These are phyloP conservation scores for Artemisia argyi DNA, from an alignment of 129 eudicot species.

Conservation along the genomic window DNA sequence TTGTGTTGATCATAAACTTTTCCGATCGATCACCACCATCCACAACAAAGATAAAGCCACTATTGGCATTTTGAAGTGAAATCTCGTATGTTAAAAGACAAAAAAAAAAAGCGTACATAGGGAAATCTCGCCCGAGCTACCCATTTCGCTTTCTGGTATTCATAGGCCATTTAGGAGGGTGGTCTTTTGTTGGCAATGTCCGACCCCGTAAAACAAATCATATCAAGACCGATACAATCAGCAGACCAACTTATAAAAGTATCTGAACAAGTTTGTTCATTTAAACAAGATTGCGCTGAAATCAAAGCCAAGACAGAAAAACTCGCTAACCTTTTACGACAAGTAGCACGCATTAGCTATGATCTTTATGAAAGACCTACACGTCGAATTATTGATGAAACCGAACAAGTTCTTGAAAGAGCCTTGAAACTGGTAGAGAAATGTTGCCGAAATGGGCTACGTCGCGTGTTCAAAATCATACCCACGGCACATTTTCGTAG, in stretches of 20 bases:
- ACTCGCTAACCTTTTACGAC: slow-evolving; percentile 54
- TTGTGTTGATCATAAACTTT: neutral
- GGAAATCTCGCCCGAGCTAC: no score
- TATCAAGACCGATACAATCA: slow-evolving; percentile 50
- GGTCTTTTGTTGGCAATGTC: slow-evolving; percentile 44
- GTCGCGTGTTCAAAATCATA: slow-evolving; percentile 54
- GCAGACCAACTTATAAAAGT: slow-evolving; percentile 54
- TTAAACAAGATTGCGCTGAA: slow-evolving; percentile 50
- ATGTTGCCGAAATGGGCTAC: slow-evolving; percentile 44
- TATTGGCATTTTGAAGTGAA: neutral
- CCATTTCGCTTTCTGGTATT: neutral
- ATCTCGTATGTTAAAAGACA: neutral
- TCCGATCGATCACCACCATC: slow-evolving; percentile 13
- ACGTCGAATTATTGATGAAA: slow-evolving; percentile 60
- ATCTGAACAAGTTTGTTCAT: slow-evolving; percentile 38
- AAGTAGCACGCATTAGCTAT: slow-evolving; percentile 53
- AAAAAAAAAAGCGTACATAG: neutral
- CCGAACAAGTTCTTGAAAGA: slow-evolving; percentile 58
- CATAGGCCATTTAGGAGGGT: neutral
- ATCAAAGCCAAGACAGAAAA: slow-evolving; percentile 45
- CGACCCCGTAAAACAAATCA: slow-evolving; percentile 55
- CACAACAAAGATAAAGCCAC: neutral
- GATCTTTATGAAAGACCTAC: slow-evolving; percentile 63
- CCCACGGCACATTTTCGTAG: slow-evolving; percentile 41
- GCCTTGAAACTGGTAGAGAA: slow-evolving; percentile 41